Conservation (phyloP, 306 rosid species). For the Abrus pulchellus region DNA sequence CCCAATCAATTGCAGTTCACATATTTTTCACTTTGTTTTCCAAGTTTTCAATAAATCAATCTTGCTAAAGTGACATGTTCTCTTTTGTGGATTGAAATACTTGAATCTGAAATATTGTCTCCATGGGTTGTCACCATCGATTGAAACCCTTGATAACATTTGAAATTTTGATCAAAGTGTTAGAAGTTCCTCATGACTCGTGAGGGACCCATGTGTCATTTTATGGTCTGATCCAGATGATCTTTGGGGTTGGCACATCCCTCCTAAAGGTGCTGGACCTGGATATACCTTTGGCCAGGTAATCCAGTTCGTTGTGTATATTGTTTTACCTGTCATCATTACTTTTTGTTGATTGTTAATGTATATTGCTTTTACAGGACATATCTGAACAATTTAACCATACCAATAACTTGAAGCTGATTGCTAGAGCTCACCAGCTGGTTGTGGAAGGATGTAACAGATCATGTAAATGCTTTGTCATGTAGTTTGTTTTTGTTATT, state of each 20-base stretch:
- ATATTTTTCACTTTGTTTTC: background rate
- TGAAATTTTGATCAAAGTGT: constrained; percentile 96
- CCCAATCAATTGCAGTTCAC: constrained; percentile 11
- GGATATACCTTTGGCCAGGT: constrained; percentile 97
- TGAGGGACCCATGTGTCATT: constrained; percentile 93
- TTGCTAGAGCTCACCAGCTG: constrained; percentile 98
- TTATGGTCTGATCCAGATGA: constrained; percentile 98
- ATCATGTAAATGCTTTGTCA: constrained; percentile 68
- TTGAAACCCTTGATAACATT: constrained; percentile 92
- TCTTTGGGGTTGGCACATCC: constrained; percentile 97
- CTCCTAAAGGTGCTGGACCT: constrained; percentile 84
- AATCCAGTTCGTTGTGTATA: constrained; percentile 16
- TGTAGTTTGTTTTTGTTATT: constrained; percentile 18
- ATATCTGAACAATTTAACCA: constrained; percentile 97
- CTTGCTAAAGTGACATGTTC: constrained; percentile 36
- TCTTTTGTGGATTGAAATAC: constrained; percentile 56
- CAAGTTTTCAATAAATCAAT: background rate
- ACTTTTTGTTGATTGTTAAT: background rate
- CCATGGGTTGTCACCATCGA: constrained; percentile 94
- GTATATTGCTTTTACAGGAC: constrained; percentile 61
- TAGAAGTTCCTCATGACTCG: constrained; percentile 90
- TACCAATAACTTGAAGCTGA: constrained; percentile 87
- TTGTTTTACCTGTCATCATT: background rate
- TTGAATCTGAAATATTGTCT: constrained; percentile 94
- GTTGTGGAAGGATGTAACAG: constrained; percentile 98